Conservation (phyloP, 225 moss, liverwort and hornwort species). For the Sphagnum contortum region DNA sequence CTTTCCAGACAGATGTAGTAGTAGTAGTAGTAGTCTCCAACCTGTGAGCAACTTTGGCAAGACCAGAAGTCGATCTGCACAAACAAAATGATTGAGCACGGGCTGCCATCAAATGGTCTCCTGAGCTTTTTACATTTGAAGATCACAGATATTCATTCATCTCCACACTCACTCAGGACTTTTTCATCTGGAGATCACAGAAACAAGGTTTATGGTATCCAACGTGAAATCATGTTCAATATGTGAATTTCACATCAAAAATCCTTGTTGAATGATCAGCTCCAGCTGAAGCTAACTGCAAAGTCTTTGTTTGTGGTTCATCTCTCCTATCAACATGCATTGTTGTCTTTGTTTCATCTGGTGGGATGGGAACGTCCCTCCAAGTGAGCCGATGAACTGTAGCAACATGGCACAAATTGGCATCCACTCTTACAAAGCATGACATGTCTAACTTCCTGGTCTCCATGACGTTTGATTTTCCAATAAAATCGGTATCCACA, state of each 20-base stretch:
- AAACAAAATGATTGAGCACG: too few species aligned
- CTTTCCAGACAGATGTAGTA: too few species aligned
- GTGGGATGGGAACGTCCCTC: constrained; percentile 21
- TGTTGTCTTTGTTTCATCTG: constrained; percentile 11
- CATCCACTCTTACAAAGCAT: constrained; percentile 31
- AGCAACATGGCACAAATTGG: constrained; percentile 54
- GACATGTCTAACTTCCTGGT: constrained; percentile 29
- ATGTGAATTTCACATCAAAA: constrained; percentile 17
- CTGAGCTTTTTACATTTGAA: too few species aligned
- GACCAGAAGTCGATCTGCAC: too few species aligned
- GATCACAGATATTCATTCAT: too few species aligned
- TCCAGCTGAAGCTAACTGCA: constrained; percentile 58
- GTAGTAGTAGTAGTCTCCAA: too few species aligned
- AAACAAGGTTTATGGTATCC: too few species aligned
- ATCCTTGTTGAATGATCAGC: constrained; percentile 50
- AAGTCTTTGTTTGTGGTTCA: constrained; percentile 9
- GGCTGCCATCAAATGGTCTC: too few species aligned
- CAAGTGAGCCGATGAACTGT: constrained; percentile 72
- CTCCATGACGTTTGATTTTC: constrained; percentile 2
- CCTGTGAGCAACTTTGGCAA: too few species aligned
- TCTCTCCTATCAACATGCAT: constrained; percentile 4
- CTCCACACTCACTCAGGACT: too few species aligned
- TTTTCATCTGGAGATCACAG: too few species aligned
- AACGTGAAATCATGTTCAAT: too few species aligned
- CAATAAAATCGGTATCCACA: neutral